Base-by-base conservation (phyloP, 768 basidiomycete species). In the Tylopilus balloui region DNA sequence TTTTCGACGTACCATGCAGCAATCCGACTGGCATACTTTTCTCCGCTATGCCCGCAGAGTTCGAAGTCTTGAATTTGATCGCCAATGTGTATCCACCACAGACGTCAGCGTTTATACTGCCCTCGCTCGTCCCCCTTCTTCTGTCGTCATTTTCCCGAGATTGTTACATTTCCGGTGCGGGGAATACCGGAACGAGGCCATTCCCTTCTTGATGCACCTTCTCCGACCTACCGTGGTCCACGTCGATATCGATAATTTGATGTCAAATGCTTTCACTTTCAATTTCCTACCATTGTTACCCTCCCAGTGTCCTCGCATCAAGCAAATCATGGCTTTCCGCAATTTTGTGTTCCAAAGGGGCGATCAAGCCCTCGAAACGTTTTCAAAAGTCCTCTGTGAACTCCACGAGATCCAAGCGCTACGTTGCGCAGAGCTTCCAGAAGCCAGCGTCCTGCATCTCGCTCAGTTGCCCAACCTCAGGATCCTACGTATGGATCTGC, bases 11-110 rank as follows among this genome's bases (percentile, higher is more conserved):
- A 25, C 53, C 2, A 53, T 66, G 54, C 40, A 40, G 2, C 49
- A 44, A 20, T 57, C 61, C 13, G 64, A 66, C 38, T 66, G 64
- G 64, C 52, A 63, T 8, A 29, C 64, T 42, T 66, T 66, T 42
- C 56, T 63, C 20, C 50, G 61, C 17, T 66, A 68, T 40, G 36
- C 64, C 15, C 59, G 54, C 23, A 59, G 66, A 17, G 64, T 66
- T 6, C 66, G 64, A 25, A 68, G 60, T n/a, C 45, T 65, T 37
- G 63, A 62, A 45, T 67, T 63, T 28, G 63, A 67, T 51, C 57
- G 63, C 1, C 59, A 59, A n/a, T 63, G 62, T 32, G 32, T 48
- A 4, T 41, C 42, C 15, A 65, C 60, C 3, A 65, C 63, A 1
- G 54, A 65, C 35, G 38, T 40, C 2, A 51, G 41, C 15, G 63